Base-by-base conservation (phyloP, 306 rosid species). In the Ormosia semicastrata region DNA sequence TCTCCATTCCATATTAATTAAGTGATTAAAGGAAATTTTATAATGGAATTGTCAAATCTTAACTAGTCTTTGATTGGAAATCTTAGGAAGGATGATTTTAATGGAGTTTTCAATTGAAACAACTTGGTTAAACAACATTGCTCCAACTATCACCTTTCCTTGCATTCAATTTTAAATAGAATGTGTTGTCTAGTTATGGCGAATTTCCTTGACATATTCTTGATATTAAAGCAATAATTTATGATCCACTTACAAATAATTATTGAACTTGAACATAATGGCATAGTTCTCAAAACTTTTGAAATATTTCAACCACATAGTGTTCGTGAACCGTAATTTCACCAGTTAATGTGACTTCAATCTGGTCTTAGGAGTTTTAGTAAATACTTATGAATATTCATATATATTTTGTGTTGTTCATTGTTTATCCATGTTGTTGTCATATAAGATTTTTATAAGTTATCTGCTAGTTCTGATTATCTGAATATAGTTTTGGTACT, bases 401-500 rank as follows among this genome's bases (percentile, higher is more conserved):
- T 58, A 37, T 56, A 6, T 41, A 24, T 43, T 37, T 63, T 53
- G 2, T 8, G 11, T 8, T 29, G 14, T 40, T 66, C 71, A 39
- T 71, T 24, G 78, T 73, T 63, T 54, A 60, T 73, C 34, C 43
- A 54, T 62, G 52, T 29, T 33, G 57, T 60, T 77, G 1, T 39
- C 60, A 17, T 37, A 6, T 29, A 60, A 71, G 32, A 30, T 8
- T 52, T 13, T 8, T 33, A 47, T 9, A 34, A 33, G 41, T 34
- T n/a, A 79, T 79, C 34, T 39, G 39, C 43, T 56, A 15, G 47
- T 67, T 63, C 57, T 80, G 15, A 68, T 66, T 79, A 43, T 73
- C 84, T 79, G 59, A 80, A 74, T 13, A 54, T 54, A 41, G 50
- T 85, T 71, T 52, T 80, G 78, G 67, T 47, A 18, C 53, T 66